Conservation (phyloP, 345 rosid genomes). For the Erysimum cheiranthoides region DNA sequence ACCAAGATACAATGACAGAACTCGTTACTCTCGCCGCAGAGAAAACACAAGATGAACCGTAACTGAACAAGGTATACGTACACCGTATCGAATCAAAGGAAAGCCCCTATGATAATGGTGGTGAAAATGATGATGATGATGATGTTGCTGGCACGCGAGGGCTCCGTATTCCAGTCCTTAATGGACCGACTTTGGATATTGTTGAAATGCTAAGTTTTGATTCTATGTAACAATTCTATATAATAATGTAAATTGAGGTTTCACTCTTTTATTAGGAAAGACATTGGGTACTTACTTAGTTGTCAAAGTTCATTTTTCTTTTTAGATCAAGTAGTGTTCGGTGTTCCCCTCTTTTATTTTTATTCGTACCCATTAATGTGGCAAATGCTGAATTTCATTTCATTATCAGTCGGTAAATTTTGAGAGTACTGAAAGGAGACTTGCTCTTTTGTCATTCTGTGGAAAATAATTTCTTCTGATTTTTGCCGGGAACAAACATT, state of each 20-base stretch:
- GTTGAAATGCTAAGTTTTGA: constrained; percentile 33
- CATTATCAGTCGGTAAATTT: background rate
- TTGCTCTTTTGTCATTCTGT: background rate
- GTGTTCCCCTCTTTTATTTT: background rate
- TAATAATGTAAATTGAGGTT: constrained; percentile 35
- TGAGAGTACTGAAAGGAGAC: background rate
- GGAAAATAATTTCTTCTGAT: background rate
- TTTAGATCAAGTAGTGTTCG: background rate
- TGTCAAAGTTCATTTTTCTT: background rate
- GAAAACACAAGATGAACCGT: constrained; percentile 63
- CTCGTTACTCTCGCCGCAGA: constrained; percentile 84
- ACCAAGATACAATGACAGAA: constrained; percentile 98
- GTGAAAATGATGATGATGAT: background rate
- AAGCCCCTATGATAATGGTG: background rate
- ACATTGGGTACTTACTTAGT: background rate
- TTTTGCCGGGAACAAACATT: too few species aligned
- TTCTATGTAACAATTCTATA: constrained; percentile 33
- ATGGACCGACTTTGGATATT: constrained; percentile 23
- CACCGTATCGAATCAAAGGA: background rate
- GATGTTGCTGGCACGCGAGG: background rate
- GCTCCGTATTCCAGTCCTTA: constrained; percentile 8
- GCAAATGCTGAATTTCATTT: background rate
- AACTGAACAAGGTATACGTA: constrained; percentile 23
- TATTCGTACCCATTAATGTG: background rate
- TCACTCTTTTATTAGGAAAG: constrained; percentile 17